Evolutionary conservation across 768 basidiomycete species (phyloP).

Genomic region (Serendipita sp.): DNA sequence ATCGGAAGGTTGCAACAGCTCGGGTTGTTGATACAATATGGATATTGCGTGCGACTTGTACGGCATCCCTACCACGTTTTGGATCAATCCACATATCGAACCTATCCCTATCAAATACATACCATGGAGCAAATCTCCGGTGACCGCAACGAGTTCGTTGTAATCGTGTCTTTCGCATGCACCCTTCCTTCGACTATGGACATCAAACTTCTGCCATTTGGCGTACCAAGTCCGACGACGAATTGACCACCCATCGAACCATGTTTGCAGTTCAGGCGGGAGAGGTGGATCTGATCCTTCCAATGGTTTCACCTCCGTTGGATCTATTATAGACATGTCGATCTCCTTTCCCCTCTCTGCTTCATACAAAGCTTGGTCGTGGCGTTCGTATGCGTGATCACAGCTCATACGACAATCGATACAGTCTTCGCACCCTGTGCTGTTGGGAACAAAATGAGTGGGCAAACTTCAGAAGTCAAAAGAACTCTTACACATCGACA

Average conservation of each 20-base stretch:
- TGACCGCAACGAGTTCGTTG: neutral
- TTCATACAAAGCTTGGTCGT: neutral
- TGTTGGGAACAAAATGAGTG: neutral
- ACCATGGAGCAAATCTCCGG: neutral
- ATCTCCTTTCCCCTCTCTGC: neutral
- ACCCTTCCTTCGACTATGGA: neutral
- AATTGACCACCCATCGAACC: constrained; percentile 5
- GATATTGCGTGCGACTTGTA: neutral
- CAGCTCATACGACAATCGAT: constrained; percentile 3
- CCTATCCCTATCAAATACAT: neutral
- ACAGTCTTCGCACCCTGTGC: constrained; percentile 2
- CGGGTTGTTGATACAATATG: neutral
- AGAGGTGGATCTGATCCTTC: neutral
- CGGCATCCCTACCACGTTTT: neutral
- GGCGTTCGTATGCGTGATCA: neutral
- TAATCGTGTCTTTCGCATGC: constrained; percentile 2
- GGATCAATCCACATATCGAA: neutral
- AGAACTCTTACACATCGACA: neutral
- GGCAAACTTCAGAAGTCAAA: no score
- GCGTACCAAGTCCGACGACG: constrained; percentile 2
- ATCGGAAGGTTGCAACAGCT: neutral
- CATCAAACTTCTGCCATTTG: neutral
- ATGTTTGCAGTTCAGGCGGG: neutral
- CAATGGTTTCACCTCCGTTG: neutral
- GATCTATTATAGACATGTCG: neutral